Evolutionary conservation across 169 alveolate species (phyloP), one percentile per base, ranked within the genome.

Genomic region (Eimeria tenella): DNA sequence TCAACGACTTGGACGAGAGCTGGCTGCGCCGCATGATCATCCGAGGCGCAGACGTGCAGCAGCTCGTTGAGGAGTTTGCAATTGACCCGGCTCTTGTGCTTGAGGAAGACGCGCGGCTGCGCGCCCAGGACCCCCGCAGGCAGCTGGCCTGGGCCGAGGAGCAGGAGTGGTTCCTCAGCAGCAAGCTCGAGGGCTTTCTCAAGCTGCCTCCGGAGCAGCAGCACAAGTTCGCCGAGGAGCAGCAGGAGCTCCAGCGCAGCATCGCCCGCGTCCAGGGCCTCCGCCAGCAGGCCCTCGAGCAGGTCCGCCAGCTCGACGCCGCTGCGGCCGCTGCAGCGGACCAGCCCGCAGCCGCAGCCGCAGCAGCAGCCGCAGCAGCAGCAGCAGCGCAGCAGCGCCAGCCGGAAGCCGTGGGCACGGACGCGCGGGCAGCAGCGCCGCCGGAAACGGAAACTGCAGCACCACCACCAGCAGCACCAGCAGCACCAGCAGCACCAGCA

Each of bases 11-110:
- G 0, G 94, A 90, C 19, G 94, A 90, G 6, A 70, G 21, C 49
- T 90, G 94, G 94, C 23, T 56, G 2, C 21, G 58, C 19, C 31
- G 94, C 8, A 58, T 88, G 94, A 31, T 62, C 55, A 56, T 75
- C 17, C 21, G 83, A 5, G 94, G 94, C 0, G 81, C 82, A 5
- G 90, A 90, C 15, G 70, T 90, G 53, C 63, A 60, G 58, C 56
- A 73, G 52, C 82, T 73, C 8, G 55, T 89, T 0, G 83, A 31
- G 25, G 77, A 58, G 23, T 82, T 73, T 4, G 50, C 88, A 4
- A 56, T 25, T 4, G 58, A 31, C 5, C 56, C 58, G 4, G 58
- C 3, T 0, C 71, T 13, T 4, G 63, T 82, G 0, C 42, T 50
- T 9, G 74, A 73, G 5, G 82, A 73, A 65, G 68, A 55, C 21